These are phyloP conservation scores for Casaregolazyma lundiana DNA, from an alignment of 1,139 yeast species.

Conservation along the genomic window DNA sequence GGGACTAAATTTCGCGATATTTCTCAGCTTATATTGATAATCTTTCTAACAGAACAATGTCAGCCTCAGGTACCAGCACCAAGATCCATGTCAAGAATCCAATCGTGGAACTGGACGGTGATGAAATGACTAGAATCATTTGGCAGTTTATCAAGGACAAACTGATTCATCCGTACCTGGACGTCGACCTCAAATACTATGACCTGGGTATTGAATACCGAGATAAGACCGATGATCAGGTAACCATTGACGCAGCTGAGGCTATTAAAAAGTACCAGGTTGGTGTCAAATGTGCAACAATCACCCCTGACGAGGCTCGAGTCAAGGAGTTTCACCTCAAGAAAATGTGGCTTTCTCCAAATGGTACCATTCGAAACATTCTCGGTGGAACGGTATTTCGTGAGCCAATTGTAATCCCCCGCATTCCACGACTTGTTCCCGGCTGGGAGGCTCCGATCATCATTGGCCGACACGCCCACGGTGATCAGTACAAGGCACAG, in stretches of 20 bases:
- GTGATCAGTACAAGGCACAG: constrained; percentile 94
- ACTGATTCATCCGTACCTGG: constrained; percentile 77
- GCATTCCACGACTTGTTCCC: constrained; percentile 84
- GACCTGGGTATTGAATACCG: constrained; percentile 83
- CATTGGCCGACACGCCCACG: constrained; percentile 96
- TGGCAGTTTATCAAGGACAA: constrained; percentile 78
- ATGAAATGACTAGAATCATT: constrained; percentile 90
- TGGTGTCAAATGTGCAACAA: constrained; percentile 95
- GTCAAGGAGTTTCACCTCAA: constrained; percentile 84
- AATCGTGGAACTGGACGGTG: constrained; percentile 94
- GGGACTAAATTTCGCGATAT: neutral
- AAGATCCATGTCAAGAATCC: constrained; percentile 85
- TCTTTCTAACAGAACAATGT: constrained; percentile 4
- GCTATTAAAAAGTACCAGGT: constrained; percentile 88
- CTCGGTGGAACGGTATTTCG: constrained; percentile 95
- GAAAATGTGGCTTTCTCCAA: constrained; percentile 97
- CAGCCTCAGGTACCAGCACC: constrained; percentile 15
- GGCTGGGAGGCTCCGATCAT: constrained; percentile 94
- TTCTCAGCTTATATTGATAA: neutral
- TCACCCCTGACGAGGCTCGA: constrained; percentile 96
- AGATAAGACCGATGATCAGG: constrained; percentile 82
- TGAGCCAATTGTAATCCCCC: constrained; percentile 89
- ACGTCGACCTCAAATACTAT: constrained; percentile 85
- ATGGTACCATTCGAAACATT: constrained; percentile 92
- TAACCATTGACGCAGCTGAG: constrained; percentile 83